Evolutionary conservation across 306 rosid species (phyloP).

Genomic region (Vigna reflexopilosa): DNA sequence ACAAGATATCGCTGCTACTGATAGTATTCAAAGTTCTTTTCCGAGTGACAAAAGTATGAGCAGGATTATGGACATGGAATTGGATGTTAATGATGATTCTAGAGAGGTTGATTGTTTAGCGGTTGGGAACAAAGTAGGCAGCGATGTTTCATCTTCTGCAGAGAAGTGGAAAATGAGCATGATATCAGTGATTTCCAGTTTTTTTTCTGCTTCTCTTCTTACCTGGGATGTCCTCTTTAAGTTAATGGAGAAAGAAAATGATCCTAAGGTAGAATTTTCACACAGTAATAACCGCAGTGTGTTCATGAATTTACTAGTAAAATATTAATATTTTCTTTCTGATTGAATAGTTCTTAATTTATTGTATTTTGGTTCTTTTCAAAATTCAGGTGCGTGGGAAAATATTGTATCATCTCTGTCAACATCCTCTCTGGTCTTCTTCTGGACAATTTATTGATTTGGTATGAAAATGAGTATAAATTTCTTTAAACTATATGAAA

Average conservation of each 20-base stretch:
- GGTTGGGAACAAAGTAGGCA: constrained; percentile 49
- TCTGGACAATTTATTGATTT: constrained; percentile 60
- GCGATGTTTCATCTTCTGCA: constrained; percentile 53
- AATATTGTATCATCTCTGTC: constrained; percentile 70
- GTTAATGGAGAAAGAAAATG: constrained; percentile 70
- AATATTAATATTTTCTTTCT: constrained; percentile 12
- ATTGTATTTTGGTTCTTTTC: constrained; percentile 32
- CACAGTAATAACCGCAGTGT: constrained; percentile 22
- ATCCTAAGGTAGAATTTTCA: constrained; percentile 63
- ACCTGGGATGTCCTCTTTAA: constrained; percentile 78
- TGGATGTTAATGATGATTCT: constrained; percentile 76
- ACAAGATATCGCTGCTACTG: constrained; percentile 56
- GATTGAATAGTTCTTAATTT: constrained; percentile 12
- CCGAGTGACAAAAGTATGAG: constrained; percentile 56
- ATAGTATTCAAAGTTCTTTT: constrained; percentile 46
- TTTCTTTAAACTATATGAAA: constrained; percentile 17
- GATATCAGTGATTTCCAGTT: constrained; percentile 68
- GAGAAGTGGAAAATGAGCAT: constrained; percentile 76
- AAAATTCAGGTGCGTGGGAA: constrained; percentile 69
- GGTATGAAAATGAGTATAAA: constrained; percentile 61
- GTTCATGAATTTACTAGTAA: constrained; percentile 19
- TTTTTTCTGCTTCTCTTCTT: constrained; percentile 68
- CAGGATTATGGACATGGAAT: constrained; percentile 80
- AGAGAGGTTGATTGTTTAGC: constrained; percentile 63
- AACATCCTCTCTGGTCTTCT: constrained; percentile 76